These are phyloP conservation scores for Fonsecaea pugnacius DNA, from an alignment of 2,329 filamentous ascomycete species.

Conservation along the genomic window DNA sequence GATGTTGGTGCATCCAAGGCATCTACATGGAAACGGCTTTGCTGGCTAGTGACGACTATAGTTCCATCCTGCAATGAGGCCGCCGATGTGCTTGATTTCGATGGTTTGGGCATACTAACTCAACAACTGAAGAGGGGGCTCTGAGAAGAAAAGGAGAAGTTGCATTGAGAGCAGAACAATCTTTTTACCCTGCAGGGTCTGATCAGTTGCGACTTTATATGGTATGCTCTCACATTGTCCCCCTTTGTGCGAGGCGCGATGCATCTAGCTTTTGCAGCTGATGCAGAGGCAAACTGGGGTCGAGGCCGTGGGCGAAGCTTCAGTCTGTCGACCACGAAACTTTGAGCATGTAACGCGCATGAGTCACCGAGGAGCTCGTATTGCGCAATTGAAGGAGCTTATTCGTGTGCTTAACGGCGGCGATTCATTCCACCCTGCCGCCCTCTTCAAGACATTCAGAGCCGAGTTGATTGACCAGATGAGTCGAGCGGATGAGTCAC, in stretches of 20 bases:
- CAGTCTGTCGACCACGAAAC: not conserved
- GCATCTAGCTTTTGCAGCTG: not conserved
- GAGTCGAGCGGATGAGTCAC: not conserved
- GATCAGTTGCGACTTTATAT: not conserved
- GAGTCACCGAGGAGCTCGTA: slow-evolving; percentile 6
- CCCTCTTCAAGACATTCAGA: not conserved
- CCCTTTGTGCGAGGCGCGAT: not conserved
- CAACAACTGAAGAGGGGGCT: not conserved
- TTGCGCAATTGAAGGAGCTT: not conserved
- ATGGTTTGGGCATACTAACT: slow-evolving; percentile 21
- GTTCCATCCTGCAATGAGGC: slow-evolving; percentile 20
- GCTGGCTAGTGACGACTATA: slow-evolving; percentile 37
- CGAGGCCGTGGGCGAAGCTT: not conserved
- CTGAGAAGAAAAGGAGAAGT: not conserved
- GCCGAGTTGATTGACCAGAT: not conserved
- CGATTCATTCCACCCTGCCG: too few species aligned
- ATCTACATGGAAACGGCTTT: slow-evolving; percentile 35
- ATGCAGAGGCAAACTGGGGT: not conserved
- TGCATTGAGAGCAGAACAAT: not conserved
- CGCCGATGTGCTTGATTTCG: slow-evolving; percentile 18
- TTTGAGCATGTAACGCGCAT: not conserved
- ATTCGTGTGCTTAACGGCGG: not conserved
- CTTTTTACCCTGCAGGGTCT: not conserved
- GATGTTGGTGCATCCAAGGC: slow-evolving; percentile 33
- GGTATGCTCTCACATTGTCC: not conserved